Evolutionary conservation across 1,284 basidiomycete genomes (phyloP), one percentile per base, ranked within the genome.

Genomic region (Trichosporon faecale): DNA sequence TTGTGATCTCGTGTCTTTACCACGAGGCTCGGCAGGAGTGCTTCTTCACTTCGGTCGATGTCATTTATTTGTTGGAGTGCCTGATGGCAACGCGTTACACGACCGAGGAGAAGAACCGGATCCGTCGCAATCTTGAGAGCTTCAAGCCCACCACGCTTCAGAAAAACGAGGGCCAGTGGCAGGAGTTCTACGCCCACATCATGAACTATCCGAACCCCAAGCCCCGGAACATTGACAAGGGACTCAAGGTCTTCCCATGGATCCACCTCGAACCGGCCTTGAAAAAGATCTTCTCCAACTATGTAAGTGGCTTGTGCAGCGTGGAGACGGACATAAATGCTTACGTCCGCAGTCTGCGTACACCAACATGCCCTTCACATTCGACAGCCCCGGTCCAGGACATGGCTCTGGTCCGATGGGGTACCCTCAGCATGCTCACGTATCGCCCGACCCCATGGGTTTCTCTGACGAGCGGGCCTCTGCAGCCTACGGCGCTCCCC

Each of bases 171-270:
- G 67, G 69, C 8, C 67, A 68, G 66, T 72, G 71, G 71, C 71
- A 72, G 37, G 86, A 87, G 27, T 94, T 98, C 84, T 98, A 98
- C 86, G 90, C 92, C 83, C 88, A 90, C 74, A 95, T 98, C 84
- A 98, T 98, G 95, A 89, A 92, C 69, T 96, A 97, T 79, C 92
- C 93, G 0, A 89, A 91, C 68, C 95, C 95, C 2, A 95, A 94
- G 82, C 95, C 95, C 5, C 87, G 96, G 66, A 95, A 96, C 82
- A 98, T 98, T 73, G 95, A 98, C 82, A 98, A 98, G 86, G 94
- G 97, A 78, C 88, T 98, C 80, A 98, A 98, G 84, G 94, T 98
- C 2, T 98, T 98, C 79, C 89, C 91, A n/a, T 98, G 95, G 95
- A 88, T 87, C 60, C 85, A 90, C 65, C 86, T 98, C 12, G 88